These are phyloP conservation scores for Rubus idaeus DNA, from an alignment of 306 rosid species.

Conservation along the genomic window DNA sequence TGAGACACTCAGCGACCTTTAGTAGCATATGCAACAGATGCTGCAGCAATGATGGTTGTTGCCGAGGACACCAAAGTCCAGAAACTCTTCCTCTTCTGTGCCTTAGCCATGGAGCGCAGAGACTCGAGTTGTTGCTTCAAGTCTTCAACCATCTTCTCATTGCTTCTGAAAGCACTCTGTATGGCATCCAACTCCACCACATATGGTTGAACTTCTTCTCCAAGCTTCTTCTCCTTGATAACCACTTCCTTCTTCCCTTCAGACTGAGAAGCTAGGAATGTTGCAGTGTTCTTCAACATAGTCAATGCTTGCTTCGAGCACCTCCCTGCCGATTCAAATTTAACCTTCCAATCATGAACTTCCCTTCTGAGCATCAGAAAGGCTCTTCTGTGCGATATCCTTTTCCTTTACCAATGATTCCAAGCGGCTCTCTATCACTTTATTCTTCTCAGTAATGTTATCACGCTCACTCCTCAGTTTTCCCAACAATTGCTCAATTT, in stretches of 20 bases:
- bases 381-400: constrained; percentile 30
- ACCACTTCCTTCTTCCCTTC: constrained; percentile 36
- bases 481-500: constrained; percentile 32
- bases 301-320: constrained; percentile 43
- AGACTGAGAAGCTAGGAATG: constrained; percentile 30
- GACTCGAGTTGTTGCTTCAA: constrained; percentile 50
- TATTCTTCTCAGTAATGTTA: constrained; percentile 32
- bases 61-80: constrained; percentile 69
- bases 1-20: constrained; percentile 52
- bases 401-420: constrained; percentile 48
- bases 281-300: constrained; percentile 60
- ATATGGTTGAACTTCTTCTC: constrained; percentile 41
- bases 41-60: constrained; percentile 64
- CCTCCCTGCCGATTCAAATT: constrained; percentile 35
- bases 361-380: constrained; percentile 30
- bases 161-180: constrained; percentile 54
- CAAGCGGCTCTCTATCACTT: constrained; percentile 31
- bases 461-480: constrained; percentile 30
- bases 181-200: constrained; percentile 62
- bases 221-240: constrained; percentile 35
- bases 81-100: constrained; percentile 52
- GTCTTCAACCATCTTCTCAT: constrained; percentile 55
- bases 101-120: constrained; percentile 33
- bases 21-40: constrained; percentile 57
- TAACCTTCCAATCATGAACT: constrained; percentile 41